Evolutionary conservation across 176 grass and related monocot genomes (phyloP).

Genomic region (Leersia perrieri): DNA sequence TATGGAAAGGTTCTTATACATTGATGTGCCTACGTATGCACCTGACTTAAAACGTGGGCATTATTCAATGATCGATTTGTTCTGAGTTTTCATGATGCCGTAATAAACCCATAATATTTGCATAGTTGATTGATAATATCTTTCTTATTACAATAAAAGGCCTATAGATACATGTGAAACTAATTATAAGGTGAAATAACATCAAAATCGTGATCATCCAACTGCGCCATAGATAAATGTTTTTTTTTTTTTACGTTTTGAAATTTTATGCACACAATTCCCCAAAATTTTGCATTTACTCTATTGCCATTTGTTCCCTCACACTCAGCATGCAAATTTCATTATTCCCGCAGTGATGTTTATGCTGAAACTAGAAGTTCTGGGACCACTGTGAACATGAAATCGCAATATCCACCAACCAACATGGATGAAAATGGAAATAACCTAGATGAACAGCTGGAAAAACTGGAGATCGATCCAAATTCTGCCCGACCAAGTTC

Average conservation of each 20-base stretch:
- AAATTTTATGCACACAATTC: not conserved
- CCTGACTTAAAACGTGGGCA: not conserved
- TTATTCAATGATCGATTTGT: not conserved
- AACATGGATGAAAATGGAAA: not conserved
- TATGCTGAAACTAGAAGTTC: not conserved
- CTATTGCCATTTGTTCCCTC: not conserved
- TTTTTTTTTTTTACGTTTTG: not conserved
- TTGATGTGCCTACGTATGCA: not conserved
- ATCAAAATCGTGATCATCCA: too few species aligned
- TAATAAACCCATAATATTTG: not conserved
- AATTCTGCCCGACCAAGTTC: not conserved
- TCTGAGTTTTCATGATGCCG: not conserved
- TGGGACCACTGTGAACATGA: not conserved
- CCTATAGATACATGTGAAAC: not conserved
- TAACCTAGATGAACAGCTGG: not conserved
- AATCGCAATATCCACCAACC: not conserved
- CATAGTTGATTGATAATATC: not conserved
- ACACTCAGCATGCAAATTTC: not conserved
- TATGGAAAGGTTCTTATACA: too few species aligned
- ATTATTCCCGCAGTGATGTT: conserved; percentile 8
- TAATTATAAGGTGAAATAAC: too few species aligned
- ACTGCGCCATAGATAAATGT: not conserved
- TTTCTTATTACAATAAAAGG: not conserved
- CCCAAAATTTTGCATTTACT: not conserved
- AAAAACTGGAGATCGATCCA: not conserved